Base-by-base conservation (phyloP, 1,284 basidiomycete species). In the Farysia itapuensis region DNA sequence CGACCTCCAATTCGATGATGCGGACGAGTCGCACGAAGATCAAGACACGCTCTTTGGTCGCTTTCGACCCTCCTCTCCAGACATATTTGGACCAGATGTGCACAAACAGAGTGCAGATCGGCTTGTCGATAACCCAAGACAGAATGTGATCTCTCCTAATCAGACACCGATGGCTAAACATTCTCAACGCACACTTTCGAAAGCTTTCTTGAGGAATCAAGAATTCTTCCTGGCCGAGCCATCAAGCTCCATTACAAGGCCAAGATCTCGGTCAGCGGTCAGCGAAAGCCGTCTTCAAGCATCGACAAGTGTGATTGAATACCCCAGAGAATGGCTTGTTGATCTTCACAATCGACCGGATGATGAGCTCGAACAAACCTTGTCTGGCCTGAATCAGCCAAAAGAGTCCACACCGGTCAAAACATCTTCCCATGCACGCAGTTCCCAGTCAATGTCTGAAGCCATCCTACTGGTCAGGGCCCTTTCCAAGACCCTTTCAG, bases 1-100 rank as follows among this genome's bases (percentile, higher is more conserved):
- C 33, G 57, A 60, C 26, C 46, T 60, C 5, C 57, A 60, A 16
- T 60, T 60, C 29, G 57, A 60, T 28, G 57, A 60, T 46, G 57
- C 57, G 4, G 57, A 60, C 32, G 57, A 60, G 32, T 18, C 42
- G 14, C 47, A 43, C 2, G 19, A 44, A 4, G 41, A 38, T 8
- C 40, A 53, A 21, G 50, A 60, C 14, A 49, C 57, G 16, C 57
- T 60, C 36, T 60, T 60, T 29, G 57, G 57, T n/a, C 34, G 32
- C 3, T 44, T 50, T 9, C 29, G 28, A 2, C 43, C 43, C 2
- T 42, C 45, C 13, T 49, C 50, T 1, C 43, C 57, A 1, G 44
- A 35, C 13, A 30, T 60, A 19, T 60, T 60, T 23, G 9, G 11
- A 13, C 31, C 31, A 7, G 30, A 37, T 15, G 49, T 49, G 4